Evolutionary conservation across 768 basidiomycete genomes (phyloP).

Genomic region (Lentinula raphanica): DNA sequence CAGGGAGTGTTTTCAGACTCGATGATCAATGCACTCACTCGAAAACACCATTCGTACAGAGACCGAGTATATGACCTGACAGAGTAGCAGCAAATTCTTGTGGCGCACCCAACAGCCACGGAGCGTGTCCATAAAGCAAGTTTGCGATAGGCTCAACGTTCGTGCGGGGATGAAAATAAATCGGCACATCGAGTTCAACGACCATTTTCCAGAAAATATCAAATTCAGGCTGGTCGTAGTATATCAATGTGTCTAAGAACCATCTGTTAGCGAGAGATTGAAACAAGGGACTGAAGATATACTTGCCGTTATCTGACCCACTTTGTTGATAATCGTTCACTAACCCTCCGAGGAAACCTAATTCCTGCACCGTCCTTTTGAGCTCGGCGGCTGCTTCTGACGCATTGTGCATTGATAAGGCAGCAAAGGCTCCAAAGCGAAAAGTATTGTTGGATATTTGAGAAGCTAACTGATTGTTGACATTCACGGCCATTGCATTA

Average conservation of each 20-base stretch:
- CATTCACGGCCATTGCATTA: slow-evolving; percentile 23
- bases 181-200: slow-evolving; percentile 2
- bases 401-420: slow-evolving; percentile 42
- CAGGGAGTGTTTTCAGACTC: too few relatives aligned
- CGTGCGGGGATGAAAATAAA: slow-evolving; percentile 4
- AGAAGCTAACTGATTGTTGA: slow-evolving; percentile 26
- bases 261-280: background rate
- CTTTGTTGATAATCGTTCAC: slow-evolving; percentile 42
- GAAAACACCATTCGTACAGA: slow-evolving; percentile 35
- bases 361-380: slow-evolving; percentile 31
- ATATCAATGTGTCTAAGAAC: slow-evolving; percentile 4
- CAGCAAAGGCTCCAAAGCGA: slow-evolving; percentile 35
- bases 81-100: slow-evolving; percentile 36
- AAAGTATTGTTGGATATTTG: slow-evolving; percentile 6
- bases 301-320: slow-evolving; percentile 15
- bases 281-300: background rate
- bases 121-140: slow-evolving; percentile 20
- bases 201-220: slow-evolving; percentile 8
- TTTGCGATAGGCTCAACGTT: background rate
- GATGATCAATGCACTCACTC: slow-evolving; percentile 12
- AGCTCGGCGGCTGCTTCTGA: slow-evolving; percentile 34
- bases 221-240: slow-evolving; percentile 6
- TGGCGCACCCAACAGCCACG: slow-evolving; percentile 25
- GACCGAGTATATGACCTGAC: slow-evolving; percentile 34
- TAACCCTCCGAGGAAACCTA: slow-evolving; percentile 37